Evolutionary conservation across 805 yeast species (phyloP).

Genomic region (Metschnikowia lunata): DNA sequence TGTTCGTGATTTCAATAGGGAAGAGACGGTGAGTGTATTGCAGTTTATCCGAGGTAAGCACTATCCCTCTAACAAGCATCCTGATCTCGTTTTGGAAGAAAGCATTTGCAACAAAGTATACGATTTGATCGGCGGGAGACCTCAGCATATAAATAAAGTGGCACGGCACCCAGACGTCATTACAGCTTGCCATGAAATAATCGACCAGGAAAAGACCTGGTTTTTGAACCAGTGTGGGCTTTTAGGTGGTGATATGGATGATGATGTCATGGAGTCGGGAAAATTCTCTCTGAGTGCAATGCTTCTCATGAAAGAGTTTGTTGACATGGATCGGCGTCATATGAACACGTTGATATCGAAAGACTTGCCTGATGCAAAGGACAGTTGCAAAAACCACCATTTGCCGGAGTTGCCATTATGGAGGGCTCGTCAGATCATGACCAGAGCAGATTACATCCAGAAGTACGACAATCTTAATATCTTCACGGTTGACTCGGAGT

Average conservation of each 20-base stretch:
- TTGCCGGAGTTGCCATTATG: constrained; percentile 76
- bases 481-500: constrained; percentile 71
- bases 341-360: constrained; percentile 22
- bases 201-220: constrained; percentile 83
- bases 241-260: constrained; percentile 76
- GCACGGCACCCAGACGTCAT: constrained; percentile 54
- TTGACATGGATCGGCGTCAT: constrained; percentile 54
- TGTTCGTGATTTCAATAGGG: constrained; percentile 56
- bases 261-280: constrained; percentile 82
- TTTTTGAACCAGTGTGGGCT: constrained; percentile 78
- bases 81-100: constrained; percentile 33
- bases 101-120: constrained; percentile 50
- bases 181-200: constrained; percentile 61
- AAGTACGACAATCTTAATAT: constrained; percentile 70
- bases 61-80: constrained; percentile 29
- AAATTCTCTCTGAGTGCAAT: constrained; percentile 72
- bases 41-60: constrained; percentile 43
- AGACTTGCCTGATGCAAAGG: constrained; percentile 12
- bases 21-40: constrained; percentile 53
- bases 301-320: constrained; percentile 66
- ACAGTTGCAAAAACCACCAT: constrained; percentile 38
- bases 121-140: constrained; percentile 75
- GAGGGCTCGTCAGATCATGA: constrained; percentile 83
- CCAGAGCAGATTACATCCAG: constrained; percentile 76
- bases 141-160: constrained; percentile 74